Percentiles rank a stretch among this genome's conserved stretches.
These are phyloP conservation scores for Diplocarpon rosae DNA, from an alignment of 2,329 filamentous ascomycete species.

Conservation along the genomic window DNA sequence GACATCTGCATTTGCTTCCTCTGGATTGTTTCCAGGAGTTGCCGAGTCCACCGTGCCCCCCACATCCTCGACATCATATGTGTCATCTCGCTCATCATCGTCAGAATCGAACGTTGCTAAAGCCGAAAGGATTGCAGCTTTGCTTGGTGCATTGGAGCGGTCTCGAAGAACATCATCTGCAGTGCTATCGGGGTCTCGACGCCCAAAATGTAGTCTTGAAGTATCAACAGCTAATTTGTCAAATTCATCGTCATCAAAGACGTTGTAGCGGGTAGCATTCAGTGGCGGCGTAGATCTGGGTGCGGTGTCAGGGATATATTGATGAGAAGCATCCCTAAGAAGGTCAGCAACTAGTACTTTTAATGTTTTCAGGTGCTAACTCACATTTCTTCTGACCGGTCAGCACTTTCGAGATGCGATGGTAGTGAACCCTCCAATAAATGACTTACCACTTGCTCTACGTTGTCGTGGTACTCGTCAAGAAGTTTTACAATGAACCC, in stretches of 20 bases:
- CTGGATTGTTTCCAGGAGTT: slow-evolving; percentile 36
- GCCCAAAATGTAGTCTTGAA: slow-evolving; percentile 68
- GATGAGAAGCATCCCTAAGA: slow-evolving; percentile 17
- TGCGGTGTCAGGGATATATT: slow-evolving; percentile 35
- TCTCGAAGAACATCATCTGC: slow-evolving; percentile 65
- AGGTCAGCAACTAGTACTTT: not conserved
- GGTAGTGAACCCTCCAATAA: slow-evolving; percentile 71
- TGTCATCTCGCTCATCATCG: slow-evolving; percentile 94
- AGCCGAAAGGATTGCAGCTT: slow-evolving; percentile 79
- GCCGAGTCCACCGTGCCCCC: slow-evolving; percentile 72
- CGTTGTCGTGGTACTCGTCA: slow-evolving; percentile 66
- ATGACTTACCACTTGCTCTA: slow-evolving; percentile 71
- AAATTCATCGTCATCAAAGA: slow-evolving; percentile 73
- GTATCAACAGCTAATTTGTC: slow-evolving; percentile 57
- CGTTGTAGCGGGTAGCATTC: slow-evolving; percentile 52
- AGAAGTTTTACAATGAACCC: slow-evolving; percentile 71
- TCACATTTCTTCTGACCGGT: slow-evolving; percentile 48
- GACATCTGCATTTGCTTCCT: slow-evolving; percentile 33
- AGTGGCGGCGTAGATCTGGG: slow-evolving; percentile 49
- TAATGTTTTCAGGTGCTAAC: slow-evolving; percentile 1
- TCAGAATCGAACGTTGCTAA: slow-evolving; percentile 84
- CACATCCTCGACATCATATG: slow-evolving; percentile 86
- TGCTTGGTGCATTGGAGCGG: slow-evolving; percentile 54
- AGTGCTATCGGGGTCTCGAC: slow-evolving; percentile 48
- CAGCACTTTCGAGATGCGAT: slow-evolving; percentile 48